Percentiles rank a stretch among this genome's conserved stretches.
These are phyloP conservation scores for Paramecium bursaria DNA, from an alignment of 73 alveolate genomes.

Conservation along the genomic window DNA sequence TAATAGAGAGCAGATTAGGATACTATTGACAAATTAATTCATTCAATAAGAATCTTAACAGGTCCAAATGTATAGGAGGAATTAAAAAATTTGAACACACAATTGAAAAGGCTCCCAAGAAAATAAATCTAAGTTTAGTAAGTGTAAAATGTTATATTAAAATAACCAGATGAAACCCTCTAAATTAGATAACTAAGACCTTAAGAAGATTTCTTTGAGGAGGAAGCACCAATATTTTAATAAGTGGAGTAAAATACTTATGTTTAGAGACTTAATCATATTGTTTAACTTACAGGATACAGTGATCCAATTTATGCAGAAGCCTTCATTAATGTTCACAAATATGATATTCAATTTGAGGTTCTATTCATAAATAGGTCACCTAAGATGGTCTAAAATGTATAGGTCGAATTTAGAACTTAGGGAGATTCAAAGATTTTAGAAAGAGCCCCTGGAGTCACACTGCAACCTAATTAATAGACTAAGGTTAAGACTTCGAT, in stretches of 20 bases:
- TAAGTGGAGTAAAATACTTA: constrained; percentile 70
- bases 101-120: no score
- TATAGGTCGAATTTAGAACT: constrained; percentile 83
- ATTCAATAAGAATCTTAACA: constrained; percentile 25
- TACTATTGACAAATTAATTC: not conserved
- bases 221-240: constrained; percentile 54
- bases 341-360: constrained; percentile 88
- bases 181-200: constrained; percentile 81
- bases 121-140: no score
- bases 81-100: not conserved
- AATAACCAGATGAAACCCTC: constrained; percentile 74
- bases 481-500: constrained; percentile 80
- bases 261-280: constrained; percentile 57
- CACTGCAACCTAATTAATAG: constrained; percentile 83
- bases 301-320: constrained; percentile 96
- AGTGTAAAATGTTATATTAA: constrained; percentile 44
- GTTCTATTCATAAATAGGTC: constrained; percentile 85
- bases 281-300: constrained; percentile 88
- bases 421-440: constrained; percentile 88
- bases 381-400: constrained; percentile 87
- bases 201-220: constrained; percentile 83
- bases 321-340: constrained; percentile 86
- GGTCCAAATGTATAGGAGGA: not conserved
- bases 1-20: constrained; percentile 23
- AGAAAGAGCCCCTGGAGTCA: constrained; percentile 90